Evolutionary conservation across 768 basidiomycete genomes (phyloP).

Genomic region (Psilocybe subaeruginosa): DNA sequence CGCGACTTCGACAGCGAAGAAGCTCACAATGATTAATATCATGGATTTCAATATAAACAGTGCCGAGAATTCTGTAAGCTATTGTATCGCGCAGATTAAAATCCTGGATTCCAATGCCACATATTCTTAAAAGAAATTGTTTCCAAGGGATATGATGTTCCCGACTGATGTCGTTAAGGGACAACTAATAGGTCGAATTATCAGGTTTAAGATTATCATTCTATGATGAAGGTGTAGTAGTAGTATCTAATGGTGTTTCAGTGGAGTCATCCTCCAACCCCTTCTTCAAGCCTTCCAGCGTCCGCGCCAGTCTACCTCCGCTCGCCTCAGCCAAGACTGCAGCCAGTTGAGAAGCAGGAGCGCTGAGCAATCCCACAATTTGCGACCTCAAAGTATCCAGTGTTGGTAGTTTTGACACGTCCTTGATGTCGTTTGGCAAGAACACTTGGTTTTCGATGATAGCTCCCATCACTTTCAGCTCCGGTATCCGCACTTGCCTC

Average conservation of each 20-base stretch:
- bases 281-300: slow-evolving; percentile 74
- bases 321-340: slow-evolving; percentile 54
- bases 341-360: slow-evolving; percentile 74
- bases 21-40: too few species aligned
- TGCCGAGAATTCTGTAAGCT: too few species aligned
- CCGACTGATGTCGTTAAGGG: too few species aligned
- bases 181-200: too few species aligned
- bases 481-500: slow-evolving; percentile 58
- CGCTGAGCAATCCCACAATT: slow-evolving; percentile 81
- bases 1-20: background rate
- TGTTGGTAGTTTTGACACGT: slow-evolving; percentile 75
- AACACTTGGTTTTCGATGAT: slow-evolving; percentile 79
- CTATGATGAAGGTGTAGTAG: background rate
- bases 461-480: slow-evolving; percentile 76
- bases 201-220: background rate
- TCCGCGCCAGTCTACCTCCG: slow-evolving; percentile 72
- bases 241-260: background rate
- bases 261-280: slow-evolving; percentile 51
- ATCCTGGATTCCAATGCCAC: too few species aligned
- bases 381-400: slow-evolving; percentile 80
- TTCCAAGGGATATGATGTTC: too few species aligned
- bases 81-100: too few species aligned
- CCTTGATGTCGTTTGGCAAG: slow-evolving; percentile 56
- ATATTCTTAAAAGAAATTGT: too few species aligned
- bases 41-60: too few species aligned